Percentiles rank a stretch among this genome's conserved stretches.
phyloP scores from a whole-genome alignment of 176 grass and related monocot species.

The Eremochloa ophiuroides region DNA sequence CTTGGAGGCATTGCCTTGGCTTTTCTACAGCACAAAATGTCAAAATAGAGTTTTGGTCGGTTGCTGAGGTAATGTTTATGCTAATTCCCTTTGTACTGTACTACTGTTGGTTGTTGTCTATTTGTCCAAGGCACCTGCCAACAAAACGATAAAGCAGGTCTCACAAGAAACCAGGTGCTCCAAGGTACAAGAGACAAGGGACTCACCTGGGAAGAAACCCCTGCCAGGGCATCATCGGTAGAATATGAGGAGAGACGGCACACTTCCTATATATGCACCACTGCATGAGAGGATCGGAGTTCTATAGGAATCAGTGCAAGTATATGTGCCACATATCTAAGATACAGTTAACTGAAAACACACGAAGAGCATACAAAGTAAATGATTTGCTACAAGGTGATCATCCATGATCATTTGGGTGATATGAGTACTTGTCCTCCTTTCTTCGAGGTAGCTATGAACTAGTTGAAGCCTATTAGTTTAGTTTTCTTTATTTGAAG shows the following conservation, averaged over 20 bases:
- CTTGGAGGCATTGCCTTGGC: conserved; percentile 42
- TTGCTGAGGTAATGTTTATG: background rate
- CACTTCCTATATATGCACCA: background rate
- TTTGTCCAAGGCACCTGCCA: conserved; percentile 11
- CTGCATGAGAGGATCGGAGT: background rate
- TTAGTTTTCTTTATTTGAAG: background rate
- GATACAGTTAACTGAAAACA: conserved; percentile 2
- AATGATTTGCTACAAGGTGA: background rate
- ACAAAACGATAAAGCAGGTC: conserved; percentile 21
- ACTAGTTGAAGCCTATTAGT: background rate
- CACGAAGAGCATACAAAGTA: background rate
- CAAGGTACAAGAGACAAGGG: conserved; percentile 37
- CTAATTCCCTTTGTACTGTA: conserved; percentile 13
- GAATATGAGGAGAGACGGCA: background rate
- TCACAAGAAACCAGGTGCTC: conserved; percentile 35
- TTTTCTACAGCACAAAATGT: background rate
- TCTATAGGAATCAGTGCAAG: background rate
- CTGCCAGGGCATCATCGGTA: background rate
- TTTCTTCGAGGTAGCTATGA: background rate
- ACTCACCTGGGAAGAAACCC: conserved; percentile 28
- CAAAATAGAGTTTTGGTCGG: conserved; percentile 33
- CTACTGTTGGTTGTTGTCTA: conserved; percentile 18
- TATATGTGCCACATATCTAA: background rate
- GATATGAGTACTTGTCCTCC: background rate
- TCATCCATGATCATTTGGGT: background rate